These are phyloP conservation scores for Blastocrithidia nonstop DNA, from an alignment of 208 protist genomes.

Conservation along the genomic window DNA sequence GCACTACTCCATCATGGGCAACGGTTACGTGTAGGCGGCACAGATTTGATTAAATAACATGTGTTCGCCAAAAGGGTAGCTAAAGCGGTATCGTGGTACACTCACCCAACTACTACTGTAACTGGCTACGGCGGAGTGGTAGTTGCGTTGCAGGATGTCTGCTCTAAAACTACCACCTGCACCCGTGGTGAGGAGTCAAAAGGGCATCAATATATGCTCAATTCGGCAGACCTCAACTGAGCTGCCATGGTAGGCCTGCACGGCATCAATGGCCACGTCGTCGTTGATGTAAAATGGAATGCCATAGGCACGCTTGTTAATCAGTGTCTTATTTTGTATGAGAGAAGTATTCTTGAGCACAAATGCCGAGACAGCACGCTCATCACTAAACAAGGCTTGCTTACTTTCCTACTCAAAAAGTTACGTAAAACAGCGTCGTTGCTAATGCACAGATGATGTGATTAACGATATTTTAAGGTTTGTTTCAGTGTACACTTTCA, in stretches of 20 bases:
- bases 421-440: no score
- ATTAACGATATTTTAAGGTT: no score
- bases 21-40: constrained; percentile 67
- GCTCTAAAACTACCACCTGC: constrained; percentile 56
- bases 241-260: constrained; percentile 53
- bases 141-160: constrained; percentile 68
- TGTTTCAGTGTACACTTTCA: no score
- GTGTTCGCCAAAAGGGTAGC: constrained; percentile 77
- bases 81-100: constrained; percentile 71
- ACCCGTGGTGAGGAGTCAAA: constrained; percentile 65
- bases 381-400: no score
- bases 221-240: constrained; percentile 28
- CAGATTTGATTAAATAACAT: constrained; percentile 69
- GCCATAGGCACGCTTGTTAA: constrained; percentile 58
- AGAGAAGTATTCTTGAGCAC: constrained; percentile 44
- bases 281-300: constrained; percentile 72
- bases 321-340: constrained; percentile 31
- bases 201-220: constrained; percentile 71
- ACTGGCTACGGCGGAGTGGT: constrained; percentile 52
- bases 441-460: no score
- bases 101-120: constrained; percentile 73
- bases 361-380: constrained; percentile 32
- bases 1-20: constrained; percentile 47
- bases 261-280: constrained; percentile 54
- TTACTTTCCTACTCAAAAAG: no score